Percentiles rank a stretch among this genome's conserved stretches.
Conservation (phyloP, 805 yeast genomes). For the Ogataea kodamae region DNA sequence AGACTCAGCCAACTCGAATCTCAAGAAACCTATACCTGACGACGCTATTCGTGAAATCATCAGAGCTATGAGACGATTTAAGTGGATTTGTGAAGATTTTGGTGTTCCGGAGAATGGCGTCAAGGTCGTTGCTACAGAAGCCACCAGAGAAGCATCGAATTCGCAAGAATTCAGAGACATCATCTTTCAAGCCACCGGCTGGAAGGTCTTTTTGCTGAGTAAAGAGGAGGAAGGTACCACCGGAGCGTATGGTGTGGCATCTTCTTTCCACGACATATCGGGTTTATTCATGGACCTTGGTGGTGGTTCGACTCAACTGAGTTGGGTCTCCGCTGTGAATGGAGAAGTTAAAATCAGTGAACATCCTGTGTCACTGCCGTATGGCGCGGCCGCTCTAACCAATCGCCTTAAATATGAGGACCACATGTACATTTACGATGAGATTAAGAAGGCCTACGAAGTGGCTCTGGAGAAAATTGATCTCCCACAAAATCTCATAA, state of each 20-base stretch:
- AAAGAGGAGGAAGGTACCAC: constrained; percentile 64
- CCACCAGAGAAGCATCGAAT: constrained; percentile 66
- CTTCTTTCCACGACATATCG: constrained; percentile 61
- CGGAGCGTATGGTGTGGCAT: constrained; percentile 72
- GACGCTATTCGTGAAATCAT: constrained; percentile 58
- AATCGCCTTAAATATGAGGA: constrained; percentile 52
- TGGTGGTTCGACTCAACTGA: constrained; percentile 65
- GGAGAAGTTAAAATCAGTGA: constrained; percentile 55
- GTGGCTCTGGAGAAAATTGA: constrained; percentile 48
- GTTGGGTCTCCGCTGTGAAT: constrained; percentile 59
- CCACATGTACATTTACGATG: constrained; percentile 46
- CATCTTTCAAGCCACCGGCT: constrained; percentile 55
- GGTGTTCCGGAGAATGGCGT: constrained; percentile 62
- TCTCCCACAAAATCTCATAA: constrained; percentile 48
- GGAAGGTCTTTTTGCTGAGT: constrained; percentile 59
- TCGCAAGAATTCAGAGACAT: constrained; percentile 55
- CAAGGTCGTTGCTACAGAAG: constrained; percentile 70
- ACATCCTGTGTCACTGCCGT: constrained; percentile 62
- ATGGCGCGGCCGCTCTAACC: constrained; percentile 69
- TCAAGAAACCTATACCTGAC: constrained; percentile 51
- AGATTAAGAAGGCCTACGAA: constrained; percentile 49
- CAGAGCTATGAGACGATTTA: constrained; percentile 63
- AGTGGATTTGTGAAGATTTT: constrained; percentile 67
- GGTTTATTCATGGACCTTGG: constrained; percentile 75
- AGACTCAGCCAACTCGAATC: constrained; percentile 28